Percentiles rank a stretch among this genome's conserved stretches.
Evolutionary conservation across 345 rosid genomes (phyloP).

Genomic region (Combretum micranthum): DNA sequence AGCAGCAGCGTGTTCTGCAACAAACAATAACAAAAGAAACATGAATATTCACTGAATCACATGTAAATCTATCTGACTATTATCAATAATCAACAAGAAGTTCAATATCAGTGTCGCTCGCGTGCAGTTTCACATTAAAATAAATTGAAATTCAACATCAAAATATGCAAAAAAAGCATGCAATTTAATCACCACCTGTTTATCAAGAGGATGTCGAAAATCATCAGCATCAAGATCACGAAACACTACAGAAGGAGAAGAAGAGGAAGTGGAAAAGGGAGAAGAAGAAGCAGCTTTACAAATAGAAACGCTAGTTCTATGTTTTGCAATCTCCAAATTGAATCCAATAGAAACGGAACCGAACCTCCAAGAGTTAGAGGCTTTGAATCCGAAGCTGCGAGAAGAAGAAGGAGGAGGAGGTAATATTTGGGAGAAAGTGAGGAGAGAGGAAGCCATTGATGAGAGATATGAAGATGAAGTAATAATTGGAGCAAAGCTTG

Average conservation of each 20-base stretch:
- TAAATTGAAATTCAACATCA: no score
- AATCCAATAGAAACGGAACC: constrained; percentile 18
- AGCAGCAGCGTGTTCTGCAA: constrained; percentile 75
- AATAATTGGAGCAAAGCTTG: not conserved
- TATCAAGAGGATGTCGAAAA: constrained; percentile 86
- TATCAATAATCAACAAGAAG: no score
- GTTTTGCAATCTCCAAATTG: constrained; percentile 19
- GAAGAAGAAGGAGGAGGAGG: constrained; percentile 21
- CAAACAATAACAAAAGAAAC: not conserved
- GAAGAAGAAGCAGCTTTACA: constrained; percentile 38
- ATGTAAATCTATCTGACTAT: not conserved
- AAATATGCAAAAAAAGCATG: not conserved
- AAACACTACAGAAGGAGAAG: constrained; percentile 36
- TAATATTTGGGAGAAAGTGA: constrained; percentile 10
- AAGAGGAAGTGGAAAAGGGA: no score
- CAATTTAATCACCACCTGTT: constrained; percentile 54
- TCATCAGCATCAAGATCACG: constrained; percentile 94
- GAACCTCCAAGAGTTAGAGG: constrained; percentile 7
- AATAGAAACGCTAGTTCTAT: constrained; percentile 28
- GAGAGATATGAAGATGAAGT: constrained; percentile 1
- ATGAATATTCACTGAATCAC: not conserved
- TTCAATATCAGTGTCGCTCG: no score
- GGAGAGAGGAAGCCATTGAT: constrained; percentile 17
- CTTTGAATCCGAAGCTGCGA: constrained; percentile 18
- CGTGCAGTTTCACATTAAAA: no score